Conservation (phyloP, 2,329 filamentous ascomycete genomes). For the Talaromyces marneffei region DNA sequence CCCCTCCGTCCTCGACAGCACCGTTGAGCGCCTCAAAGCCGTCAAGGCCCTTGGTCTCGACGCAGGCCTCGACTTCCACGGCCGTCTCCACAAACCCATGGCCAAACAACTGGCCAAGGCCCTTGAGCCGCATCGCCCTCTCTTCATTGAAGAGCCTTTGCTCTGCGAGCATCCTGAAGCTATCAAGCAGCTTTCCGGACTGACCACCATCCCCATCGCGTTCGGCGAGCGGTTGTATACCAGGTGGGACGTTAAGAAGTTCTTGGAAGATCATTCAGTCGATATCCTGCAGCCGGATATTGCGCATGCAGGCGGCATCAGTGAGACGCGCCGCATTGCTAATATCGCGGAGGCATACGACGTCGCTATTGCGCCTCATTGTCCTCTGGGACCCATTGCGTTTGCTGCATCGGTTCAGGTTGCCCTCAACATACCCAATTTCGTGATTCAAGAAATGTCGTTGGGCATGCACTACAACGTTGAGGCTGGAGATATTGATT, state of each 20-base stretch:
- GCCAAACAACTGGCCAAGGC: slow-evolving; percentile 66
- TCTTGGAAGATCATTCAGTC: slow-evolving; percentile 61
- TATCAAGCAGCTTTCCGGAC: slow-evolving; percentile 55
- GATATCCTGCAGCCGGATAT: slow-evolving; percentile 72
- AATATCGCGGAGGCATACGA: slow-evolving; percentile 68
- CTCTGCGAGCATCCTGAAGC: slow-evolving; percentile 63
- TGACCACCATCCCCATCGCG: slow-evolving; percentile 60
- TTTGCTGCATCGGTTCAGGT: slow-evolving; percentile 67
- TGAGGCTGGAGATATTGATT: slow-evolving; percentile 55
- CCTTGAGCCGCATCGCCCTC: slow-evolving; percentile 60
- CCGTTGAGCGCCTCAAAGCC: slow-evolving; percentile 60
- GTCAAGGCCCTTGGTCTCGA: slow-evolving; percentile 68
- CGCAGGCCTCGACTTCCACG: slow-evolving; percentile 71
- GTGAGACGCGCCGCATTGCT: slow-evolving; percentile 63
- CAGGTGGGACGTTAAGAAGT: slow-evolving; percentile 68
- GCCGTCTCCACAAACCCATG: slow-evolving; percentile 72
- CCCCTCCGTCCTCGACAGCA: slow-evolving; percentile 56
- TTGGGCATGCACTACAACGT: slow-evolving; percentile 73
- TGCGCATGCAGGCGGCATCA: slow-evolving; percentile 65
- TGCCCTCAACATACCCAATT: slow-evolving; percentile 56
- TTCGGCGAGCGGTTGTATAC: slow-evolving; percentile 67
- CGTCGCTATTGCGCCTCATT: slow-evolving; percentile 67
- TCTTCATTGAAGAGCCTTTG: slow-evolving; percentile 73
- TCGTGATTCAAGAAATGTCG: slow-evolving; percentile 72
- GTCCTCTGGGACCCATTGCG: slow-evolving; percentile 66